Percentiles rank a stretch among this genome's conserved stretches.
Conservation (phyloP, 1,139 yeast genomes). For the Taphrina deformans region DNA sequence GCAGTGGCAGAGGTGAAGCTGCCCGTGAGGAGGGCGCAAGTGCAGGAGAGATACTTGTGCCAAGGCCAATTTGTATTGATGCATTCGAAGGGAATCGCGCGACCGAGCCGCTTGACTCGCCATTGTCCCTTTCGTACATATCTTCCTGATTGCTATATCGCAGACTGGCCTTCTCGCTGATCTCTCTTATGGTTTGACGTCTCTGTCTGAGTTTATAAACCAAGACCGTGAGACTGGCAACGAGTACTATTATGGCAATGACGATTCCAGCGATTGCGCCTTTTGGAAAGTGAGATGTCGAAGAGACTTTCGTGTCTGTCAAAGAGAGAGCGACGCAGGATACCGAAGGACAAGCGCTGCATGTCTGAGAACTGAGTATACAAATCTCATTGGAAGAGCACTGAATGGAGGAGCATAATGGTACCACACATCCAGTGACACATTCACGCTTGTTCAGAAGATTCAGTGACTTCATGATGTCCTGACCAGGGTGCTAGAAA, state of each 20-base stretch:
- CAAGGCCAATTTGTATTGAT: slow-evolving; percentile 20
- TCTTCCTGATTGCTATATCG: background rate
- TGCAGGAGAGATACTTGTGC: background rate
- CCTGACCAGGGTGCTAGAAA: no score
- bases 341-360: slow-evolving; percentile 25
- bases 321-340: slow-evolving; percentile 19
- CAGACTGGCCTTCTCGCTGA: slow-evolving; percentile 7
- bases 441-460: slow-evolving; percentile 18
- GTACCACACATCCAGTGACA: slow-evolving; percentile 23
- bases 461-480: background rate
- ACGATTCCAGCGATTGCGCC: slow-evolving; percentile 29
- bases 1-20: background rate
- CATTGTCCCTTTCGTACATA: background rate
- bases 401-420: slow-evolving; percentile 12
- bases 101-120: background rate
- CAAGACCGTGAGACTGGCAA: background rate
- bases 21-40: background rate
- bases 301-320: background rate
- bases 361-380: slow-evolving; percentile 22
- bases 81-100: slow-evolving; percentile 4
- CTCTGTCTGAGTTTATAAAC: background rate
- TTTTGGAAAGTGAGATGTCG: background rate
- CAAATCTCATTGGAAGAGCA: slow-evolving; percentile 16
- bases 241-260: background rate
- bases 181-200: background rate